Evolutionary conservation across 176 grass and related monocot genomes (phyloP).

Genomic region (Carex cristatella): DNA sequence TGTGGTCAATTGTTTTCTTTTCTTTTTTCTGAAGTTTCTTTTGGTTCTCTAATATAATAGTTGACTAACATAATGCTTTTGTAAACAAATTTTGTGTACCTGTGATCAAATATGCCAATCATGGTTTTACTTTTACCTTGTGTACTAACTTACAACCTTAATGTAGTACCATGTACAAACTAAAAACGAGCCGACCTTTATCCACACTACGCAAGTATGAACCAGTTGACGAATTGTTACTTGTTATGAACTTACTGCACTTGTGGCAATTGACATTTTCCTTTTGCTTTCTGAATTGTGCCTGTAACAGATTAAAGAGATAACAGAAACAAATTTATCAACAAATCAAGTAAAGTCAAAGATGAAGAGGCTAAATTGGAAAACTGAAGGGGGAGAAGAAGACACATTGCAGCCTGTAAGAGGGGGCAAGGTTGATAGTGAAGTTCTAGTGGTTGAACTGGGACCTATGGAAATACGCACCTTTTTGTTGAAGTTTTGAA

Average conservation of each 20-base stretch:
- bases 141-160: neutral
- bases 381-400: constrained; percentile 25
- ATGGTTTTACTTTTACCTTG: neutral
- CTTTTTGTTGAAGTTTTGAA: constrained; percentile 63
- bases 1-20: neutral
- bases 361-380: constrained; percentile 72
- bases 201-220: neutral
- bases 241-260: neutral
- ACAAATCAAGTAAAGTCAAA: constrained; percentile 76
- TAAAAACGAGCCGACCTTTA: neutral
- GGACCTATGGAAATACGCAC: constrained; percentile 95
- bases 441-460: constrained; percentile 47
- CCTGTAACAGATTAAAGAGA: constrained; percentile 50
- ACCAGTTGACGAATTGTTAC: neutral
- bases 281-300: neutral
- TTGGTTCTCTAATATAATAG: neutral
- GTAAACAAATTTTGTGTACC: neutral
- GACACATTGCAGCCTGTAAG: constrained; percentile 24
- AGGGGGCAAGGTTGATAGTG: constrained; percentile 40
- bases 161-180: neutral
- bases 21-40: neutral
- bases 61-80: neutral
- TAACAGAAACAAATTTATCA: constrained; percentile 67
- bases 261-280: neutral
- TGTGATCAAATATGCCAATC: neutral